Percentiles rank a stretch among this genome's conserved stretches.
Evolutionary conservation across 805 yeast genomes (phyloP).

Genomic region (Schizosaccharomyces cryophilus): DNA sequence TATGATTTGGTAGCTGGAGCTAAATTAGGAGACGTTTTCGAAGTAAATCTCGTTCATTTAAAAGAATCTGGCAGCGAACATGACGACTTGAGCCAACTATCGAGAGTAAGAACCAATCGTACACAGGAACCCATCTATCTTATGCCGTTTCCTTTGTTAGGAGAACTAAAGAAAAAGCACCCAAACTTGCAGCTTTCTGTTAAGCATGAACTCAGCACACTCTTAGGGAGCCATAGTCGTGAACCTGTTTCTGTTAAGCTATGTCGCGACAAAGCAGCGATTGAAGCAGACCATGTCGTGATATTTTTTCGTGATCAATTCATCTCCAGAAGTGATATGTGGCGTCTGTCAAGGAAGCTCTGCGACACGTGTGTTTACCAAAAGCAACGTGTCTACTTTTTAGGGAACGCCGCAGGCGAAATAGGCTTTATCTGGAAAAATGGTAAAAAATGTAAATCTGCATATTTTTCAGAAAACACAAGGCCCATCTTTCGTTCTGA

Average conservation of each 20-base stretch:
- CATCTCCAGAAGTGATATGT: conserved; percentile 57
- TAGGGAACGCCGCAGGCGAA: conserved; percentile 35
- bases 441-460: conserved; percentile 50
- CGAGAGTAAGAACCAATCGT: background rate
- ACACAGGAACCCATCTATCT: background rate
- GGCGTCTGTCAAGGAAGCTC: conserved; percentile 19
- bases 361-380: conserved; percentile 41
- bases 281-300: conserved; percentile 47
- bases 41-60: background rate
- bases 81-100: background rate
- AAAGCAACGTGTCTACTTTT: conserved; percentile 30
- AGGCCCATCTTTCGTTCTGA: conserved; percentile 74
- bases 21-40: background rate
- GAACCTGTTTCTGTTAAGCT: background rate
- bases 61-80: background rate
- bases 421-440: conserved; percentile 39
- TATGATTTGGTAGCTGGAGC: background rate
- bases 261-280: conserved; percentile 1
- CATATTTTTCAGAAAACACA: conserved; percentile 47
- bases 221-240: background rate
- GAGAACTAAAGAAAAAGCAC: background rate
- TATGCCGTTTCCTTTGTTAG: background rate
- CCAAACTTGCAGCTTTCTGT: background rate
- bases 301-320: conserved; percentile 43
- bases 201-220: background rate